These are phyloP conservation scores for Ampelomyces quisqualis DNA, from an alignment of 2,329 filamentous ascomycete genomes.

Conservation along the genomic window DNA sequence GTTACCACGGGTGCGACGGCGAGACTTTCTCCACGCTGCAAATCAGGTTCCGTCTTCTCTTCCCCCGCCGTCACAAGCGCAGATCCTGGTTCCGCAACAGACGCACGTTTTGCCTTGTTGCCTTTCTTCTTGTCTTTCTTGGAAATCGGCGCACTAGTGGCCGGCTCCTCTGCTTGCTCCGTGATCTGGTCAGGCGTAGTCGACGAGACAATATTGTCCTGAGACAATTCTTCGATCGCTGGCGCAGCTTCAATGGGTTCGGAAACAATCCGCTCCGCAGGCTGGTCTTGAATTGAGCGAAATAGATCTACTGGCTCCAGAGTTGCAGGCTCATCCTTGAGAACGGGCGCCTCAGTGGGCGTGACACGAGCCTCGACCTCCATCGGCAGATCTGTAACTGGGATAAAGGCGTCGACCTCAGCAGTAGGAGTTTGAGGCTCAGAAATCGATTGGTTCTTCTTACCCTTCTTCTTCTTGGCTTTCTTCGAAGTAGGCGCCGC, in stretches of 20 bases:
- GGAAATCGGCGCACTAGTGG: conserved; percentile 9
- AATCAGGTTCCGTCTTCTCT: conserved; percentile 6
- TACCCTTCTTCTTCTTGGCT: conserved; percentile 33
- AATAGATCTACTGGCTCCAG: background rate
- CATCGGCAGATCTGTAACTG: background rate
- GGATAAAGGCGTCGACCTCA: conserved; percentile 8
- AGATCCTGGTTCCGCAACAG: conserved; percentile 7
- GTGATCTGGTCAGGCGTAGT: background rate
- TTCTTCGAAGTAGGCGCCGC: conserved; percentile 21
- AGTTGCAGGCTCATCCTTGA: background rate
- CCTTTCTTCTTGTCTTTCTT: conserved; percentile 32
- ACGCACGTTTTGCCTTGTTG: conserved; percentile 22
- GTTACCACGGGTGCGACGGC: background rate
- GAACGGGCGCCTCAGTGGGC: conserved; percentile 2
- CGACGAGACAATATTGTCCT: background rate
- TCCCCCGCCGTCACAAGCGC: conserved; percentile 6
- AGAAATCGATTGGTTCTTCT: conserved; percentile 22
- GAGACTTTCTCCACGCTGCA: conserved; percentile 1
- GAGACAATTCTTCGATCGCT: background rate
- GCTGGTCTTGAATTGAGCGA: background rate
- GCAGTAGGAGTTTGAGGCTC: conserved; percentile 19
- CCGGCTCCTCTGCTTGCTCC: conserved; percentile 3
- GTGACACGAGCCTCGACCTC: background rate
- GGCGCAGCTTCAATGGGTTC: background rate
- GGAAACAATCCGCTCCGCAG: background rate